These are phyloP conservation scores for Atkinsonella hypoxylon DNA, from an alignment of 2,329 filamentous ascomycete genomes.

Conservation along the genomic window DNA sequence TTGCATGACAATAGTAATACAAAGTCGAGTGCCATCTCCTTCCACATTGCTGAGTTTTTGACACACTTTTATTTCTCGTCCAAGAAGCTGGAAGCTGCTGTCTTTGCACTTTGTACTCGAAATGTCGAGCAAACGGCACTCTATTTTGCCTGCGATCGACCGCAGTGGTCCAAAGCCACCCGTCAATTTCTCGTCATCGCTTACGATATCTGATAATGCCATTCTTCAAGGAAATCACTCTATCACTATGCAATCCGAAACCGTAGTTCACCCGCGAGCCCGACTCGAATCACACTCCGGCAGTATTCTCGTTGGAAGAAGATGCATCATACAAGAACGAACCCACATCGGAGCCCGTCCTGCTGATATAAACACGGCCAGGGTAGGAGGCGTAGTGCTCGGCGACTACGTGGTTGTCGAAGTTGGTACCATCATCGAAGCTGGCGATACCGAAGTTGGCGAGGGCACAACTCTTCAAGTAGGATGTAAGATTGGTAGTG, in stretches of 20 bases:
- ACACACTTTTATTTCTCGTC: neutral
- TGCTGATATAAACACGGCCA: conserved; percentile 12
- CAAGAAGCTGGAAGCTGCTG: no score
- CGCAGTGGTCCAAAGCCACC: conserved; percentile 46
- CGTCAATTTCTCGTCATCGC: conserved; percentile 46
- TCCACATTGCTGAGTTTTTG: neutral
- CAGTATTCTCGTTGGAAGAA: conserved; percentile 67
- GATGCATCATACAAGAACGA: conserved; percentile 71
- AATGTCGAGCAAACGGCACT: conserved; percentile 41
- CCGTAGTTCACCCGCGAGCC: conserved; percentile 76
- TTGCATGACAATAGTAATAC: neutral
- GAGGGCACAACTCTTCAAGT: conserved; percentile 50
- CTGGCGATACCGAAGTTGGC: conserved; percentile 48
- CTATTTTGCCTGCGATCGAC: conserved; percentile 40
- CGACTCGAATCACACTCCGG: conserved; percentile 68
- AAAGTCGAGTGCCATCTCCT: no score
- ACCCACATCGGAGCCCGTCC: conserved; percentile 38
- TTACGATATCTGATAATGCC: conserved; percentile 51
- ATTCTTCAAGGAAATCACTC: conserved; percentile 59
- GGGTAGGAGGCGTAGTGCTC: conserved; percentile 39
- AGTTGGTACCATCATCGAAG: conserved; percentile 46
- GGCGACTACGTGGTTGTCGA: conserved; percentile 52
- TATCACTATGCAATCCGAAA: conserved; percentile 66
- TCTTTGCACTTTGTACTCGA: no score
- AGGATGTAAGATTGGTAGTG: conserved; percentile 45